Conservation (phyloP, 257 asterid species). For the Ajuga chamaepitys region DNA sequence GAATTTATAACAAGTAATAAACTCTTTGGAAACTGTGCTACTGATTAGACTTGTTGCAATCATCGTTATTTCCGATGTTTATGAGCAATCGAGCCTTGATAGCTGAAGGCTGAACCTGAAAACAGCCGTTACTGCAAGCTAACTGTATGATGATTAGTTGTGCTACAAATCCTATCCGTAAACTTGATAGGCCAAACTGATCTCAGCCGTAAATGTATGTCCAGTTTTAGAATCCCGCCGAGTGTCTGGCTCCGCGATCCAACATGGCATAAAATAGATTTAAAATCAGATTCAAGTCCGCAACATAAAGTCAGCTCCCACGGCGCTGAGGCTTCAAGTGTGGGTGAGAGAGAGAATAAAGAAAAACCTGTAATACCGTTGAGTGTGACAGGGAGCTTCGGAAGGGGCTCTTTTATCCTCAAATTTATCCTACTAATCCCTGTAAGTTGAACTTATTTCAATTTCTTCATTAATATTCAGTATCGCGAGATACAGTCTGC, state of each 20-base stretch:
- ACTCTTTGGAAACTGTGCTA: too few relatives aligned
- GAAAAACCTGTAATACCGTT: not conserved
- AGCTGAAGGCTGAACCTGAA: not conserved
- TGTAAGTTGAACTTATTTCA: constrained; percentile 23
- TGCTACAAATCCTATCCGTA: constrained; percentile 35
- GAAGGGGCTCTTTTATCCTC: constrained; percentile 12
- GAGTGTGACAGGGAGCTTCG: constrained; percentile 16
- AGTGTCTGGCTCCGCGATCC: constrained; percentile 31
- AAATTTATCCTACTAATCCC: constrained; percentile 16
- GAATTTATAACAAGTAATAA: too few relatives aligned
- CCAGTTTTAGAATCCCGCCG: constrained; percentile 27
- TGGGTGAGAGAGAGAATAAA: constrained; percentile 14
- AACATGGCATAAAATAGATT: constrained; percentile 55
- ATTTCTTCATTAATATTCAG: not conserved
- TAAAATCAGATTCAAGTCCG: constrained; percentile 86
- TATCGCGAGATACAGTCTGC: not conserved
- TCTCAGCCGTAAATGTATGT: constrained; percentile 6
- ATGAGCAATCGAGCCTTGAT: not conserved
- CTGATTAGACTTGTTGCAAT: too few relatives aligned
- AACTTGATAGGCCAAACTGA: not conserved
- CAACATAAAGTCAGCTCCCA: constrained; percentile 21
- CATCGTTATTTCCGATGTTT: too few relatives aligned
- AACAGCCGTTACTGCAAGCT: constrained; percentile 9
- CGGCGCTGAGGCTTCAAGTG: constrained; percentile 1
- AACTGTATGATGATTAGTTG: constrained; percentile 9